Percentiles rank a stretch among this genome's conserved stretches.
phyloP scores from a whole-genome alignment of 139 green algal genomes.

The Picochlorum sp. region DNA sequence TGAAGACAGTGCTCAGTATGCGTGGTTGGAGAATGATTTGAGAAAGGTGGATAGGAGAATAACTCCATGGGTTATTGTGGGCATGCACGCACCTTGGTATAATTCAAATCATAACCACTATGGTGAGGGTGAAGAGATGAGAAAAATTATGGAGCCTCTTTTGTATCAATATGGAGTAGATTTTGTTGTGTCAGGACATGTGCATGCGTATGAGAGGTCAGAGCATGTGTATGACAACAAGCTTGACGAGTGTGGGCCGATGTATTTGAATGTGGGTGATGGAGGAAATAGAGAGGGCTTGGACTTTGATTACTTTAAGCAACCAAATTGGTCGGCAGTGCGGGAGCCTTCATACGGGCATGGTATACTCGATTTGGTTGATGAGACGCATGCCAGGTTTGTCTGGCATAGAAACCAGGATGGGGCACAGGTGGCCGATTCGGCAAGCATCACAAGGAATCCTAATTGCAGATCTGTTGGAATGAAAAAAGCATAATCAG shows the following conservation, averaged over 20 bases:
- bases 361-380: constrained; percentile 48
- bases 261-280: constrained; percentile 66
- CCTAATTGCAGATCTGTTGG: constrained; percentile 16
- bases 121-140: constrained; percentile 55
- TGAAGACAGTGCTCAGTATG: constrained; percentile 37
- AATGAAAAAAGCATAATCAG: too few relatives aligned
- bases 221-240: constrained; percentile 30
- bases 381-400: constrained; percentile 53
- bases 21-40: constrained; percentile 65
- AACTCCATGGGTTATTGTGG: constrained; percentile 71
- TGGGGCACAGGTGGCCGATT: constrained; percentile 17
- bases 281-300: constrained; percentile 73
- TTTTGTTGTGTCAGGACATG: constrained; percentile 63
- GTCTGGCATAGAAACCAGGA: constrained; percentile 61
- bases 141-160: constrained; percentile 43
- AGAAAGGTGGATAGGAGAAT: constrained; percentile 42
- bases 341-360: constrained; percentile 61
- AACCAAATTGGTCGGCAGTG: constrained; percentile 47
- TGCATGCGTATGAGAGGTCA: constrained; percentile 64
- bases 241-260: constrained; percentile 34
- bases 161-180: constrained; percentile 57
- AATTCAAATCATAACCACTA: constrained; percentile 61
- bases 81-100: constrained; percentile 71
- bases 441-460: constrained; percentile 7
- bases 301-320: constrained; percentile 23